phyloP scores from a whole-genome alignment of 2,329 filamentous ascomycete species.

The Aureobasidium sp. region DNA sequence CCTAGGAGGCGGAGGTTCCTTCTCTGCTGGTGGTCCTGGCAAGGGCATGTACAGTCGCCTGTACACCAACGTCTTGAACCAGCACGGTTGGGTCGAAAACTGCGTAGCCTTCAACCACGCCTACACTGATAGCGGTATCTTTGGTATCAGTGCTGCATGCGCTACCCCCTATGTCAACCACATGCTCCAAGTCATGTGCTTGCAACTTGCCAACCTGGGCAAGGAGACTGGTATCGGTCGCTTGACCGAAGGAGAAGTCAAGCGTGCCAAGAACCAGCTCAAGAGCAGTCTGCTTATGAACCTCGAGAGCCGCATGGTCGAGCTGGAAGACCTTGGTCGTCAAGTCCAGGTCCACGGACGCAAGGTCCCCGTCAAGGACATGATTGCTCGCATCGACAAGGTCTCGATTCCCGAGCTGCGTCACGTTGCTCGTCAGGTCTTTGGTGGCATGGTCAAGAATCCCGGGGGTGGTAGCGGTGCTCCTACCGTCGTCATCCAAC shows the following conservation, averaged over 20 bases:
- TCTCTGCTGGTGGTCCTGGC: slow-evolving; percentile 89
- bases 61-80: slow-evolving; percentile 96
- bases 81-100: slow-evolving; percentile 93
- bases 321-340: slow-evolving; percentile 87
- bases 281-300: slow-evolving; percentile 91
- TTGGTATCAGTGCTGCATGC: slow-evolving; percentile 85
- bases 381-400: slow-evolving; percentile 78
- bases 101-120: slow-evolving; percentile 96
- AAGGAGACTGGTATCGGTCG: slow-evolving; percentile 64
- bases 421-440: slow-evolving; percentile 68
- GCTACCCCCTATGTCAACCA: slow-evolving; percentile 64
- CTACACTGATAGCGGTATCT: slow-evolving; percentile 91
- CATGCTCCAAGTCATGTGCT: slow-evolving; percentile 94
- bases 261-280: slow-evolving; percentile 93
- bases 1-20: slow-evolving; percentile 89
- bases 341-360: slow-evolving; percentile 95
- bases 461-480: slow-evolving; percentile 69
- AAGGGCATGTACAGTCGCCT: slow-evolving; percentile 99
- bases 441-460: slow-evolving; percentile 70
- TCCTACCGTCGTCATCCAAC: slow-evolving; percentile 90
- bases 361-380: slow-evolving; percentile 85
- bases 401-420: slow-evolving; percentile 73
- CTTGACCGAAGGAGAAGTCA: slow-evolving; percentile 68
- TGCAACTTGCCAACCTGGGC: slow-evolving; percentile 71
- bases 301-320: slow-evolving; percentile 92